Base-by-base conservation (phyloP, 2,329 filamentous ascomycete species). In the Monilinia fructicola region DNA sequence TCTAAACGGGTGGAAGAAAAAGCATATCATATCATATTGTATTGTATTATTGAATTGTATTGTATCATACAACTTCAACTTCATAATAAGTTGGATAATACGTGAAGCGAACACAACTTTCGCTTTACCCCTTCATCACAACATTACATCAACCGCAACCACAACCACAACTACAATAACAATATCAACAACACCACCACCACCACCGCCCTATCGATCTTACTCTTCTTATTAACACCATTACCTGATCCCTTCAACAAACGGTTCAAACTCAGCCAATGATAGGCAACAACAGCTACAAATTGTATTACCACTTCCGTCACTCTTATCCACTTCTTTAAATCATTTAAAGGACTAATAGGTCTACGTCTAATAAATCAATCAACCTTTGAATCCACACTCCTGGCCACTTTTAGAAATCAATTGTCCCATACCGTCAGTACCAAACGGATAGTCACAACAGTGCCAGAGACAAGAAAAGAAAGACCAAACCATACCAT, bases 221-320 rank as follows among this genome's bases (percentile, higher is more conserved):
- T 46, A 9, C 42, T 18, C 14, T 21, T 46, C 16, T 21, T 6
- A 46, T 46, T 46, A 46, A 18, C 42, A 46, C 16, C 42, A 18
- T 46, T 46, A 46, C 42, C 42, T 46, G 42, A 46, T 46, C 23
- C 26, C 26, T 53, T 53, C 9, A n/a, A 53, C 26, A 10, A 53
- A 31, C 14, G 14, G 14, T 53, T 53, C 50, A 14, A 3, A 44
- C 10, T 38, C 31, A 42, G 12, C 21, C 53, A 38, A 18, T 38
- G 10, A 54, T 38, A n/a, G 14, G 21, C 16, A 42, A 42, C 54
- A 42, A 6, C 9, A 12, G 42, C 40, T 46, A n/a, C 55, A 18
- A 59, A 46, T 46, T 46, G 40, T 46, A 59, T 14, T 40, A 59
- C 55, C 42, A 35, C 40, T 44, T 58, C 23, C 55, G 55, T 58